These are phyloP conservation scores for Xanthoconium purpureum DNA, from an alignment of 768 basidiomycete species.

Conservation along the genomic window DNA sequence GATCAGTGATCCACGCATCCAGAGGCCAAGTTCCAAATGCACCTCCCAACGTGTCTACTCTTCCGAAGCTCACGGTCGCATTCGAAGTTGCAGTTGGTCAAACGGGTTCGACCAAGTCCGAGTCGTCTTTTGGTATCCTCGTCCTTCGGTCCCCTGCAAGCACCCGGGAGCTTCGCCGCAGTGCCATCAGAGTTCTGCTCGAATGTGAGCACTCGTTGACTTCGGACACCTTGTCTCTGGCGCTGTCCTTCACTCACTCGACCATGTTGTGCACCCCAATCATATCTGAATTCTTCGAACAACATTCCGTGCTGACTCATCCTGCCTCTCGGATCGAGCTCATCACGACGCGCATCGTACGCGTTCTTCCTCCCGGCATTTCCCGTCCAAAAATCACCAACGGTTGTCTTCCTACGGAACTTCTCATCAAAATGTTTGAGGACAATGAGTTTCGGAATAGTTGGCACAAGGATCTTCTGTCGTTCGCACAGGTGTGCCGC, in stretches of 20 bases:
- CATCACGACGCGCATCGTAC: slow-evolving; percentile 22
- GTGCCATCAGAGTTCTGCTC: slow-evolving; percentile 9
- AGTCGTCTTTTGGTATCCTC: slow-evolving; percentile 5
- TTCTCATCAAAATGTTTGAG: slow-evolving; percentile 20
- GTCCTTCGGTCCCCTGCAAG: slow-evolving; percentile 11
- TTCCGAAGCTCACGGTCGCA: slow-evolving; percentile 19
- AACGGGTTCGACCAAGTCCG: slow-evolving; percentile 2
- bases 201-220: slow-evolving; percentile 18
- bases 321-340: slow-evolving; percentile 15
- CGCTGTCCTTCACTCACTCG: slow-evolving; percentile 24
- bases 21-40: slow-evolving; percentile 1
- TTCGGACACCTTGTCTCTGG: slow-evolving; percentile 13
- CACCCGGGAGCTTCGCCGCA: slow-evolving; percentile 1
- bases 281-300: not conserved
- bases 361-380: slow-evolving; percentile 10
- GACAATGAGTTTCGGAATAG: slow-evolving; percentile 16
- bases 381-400: slow-evolving; percentile 1
- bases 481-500: slow-evolving; percentile 25
- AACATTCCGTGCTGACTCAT: not conserved
- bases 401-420: slow-evolving; percentile 17
- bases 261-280: slow-evolving; percentile 16
- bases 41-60: slow-evolving; percentile 11
- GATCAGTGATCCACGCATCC: slow-evolving; percentile 7
- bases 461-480: slow-evolving; percentile 22
- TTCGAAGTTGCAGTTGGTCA: slow-evolving; percentile 18